A percentile compares a stretch with the other conserved stretches of the same genome.
These are phyloP conservation scores for Graphiopsis chlorocephala DNA, from an alignment of 2,329 filamentous ascomycete genomes.

Conservation along the genomic window DNA sequence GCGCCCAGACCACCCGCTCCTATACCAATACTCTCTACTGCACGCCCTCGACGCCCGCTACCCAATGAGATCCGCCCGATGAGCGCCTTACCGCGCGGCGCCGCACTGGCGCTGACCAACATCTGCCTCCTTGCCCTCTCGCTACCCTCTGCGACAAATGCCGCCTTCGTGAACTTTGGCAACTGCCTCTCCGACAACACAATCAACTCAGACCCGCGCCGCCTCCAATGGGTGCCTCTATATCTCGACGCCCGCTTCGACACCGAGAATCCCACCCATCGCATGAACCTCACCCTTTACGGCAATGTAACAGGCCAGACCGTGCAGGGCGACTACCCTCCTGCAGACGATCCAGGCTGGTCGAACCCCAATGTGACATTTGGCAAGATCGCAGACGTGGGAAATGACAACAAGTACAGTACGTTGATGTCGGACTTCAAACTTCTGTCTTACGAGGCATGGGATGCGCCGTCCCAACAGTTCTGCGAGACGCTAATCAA, in stretches of 20 bases:
- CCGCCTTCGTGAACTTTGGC: conserved; percentile 72
- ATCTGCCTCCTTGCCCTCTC: conserved; percentile 34
- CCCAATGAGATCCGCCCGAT: conserved; percentile 19
- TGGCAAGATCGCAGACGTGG: conserved; percentile 72
- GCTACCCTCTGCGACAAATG: conserved; percentile 49
- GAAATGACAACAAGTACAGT: conserved; percentile 59
- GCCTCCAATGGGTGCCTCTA: conserved; percentile 76
- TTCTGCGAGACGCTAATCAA: conserved; percentile 67
- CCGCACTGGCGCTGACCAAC: conserved; percentile 20
- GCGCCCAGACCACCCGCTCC: not conserved
- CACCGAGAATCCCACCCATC: conserved; percentile 56
- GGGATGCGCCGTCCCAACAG: conserved; percentile 46
- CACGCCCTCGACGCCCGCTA: not conserved
- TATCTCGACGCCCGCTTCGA: conserved; percentile 70
- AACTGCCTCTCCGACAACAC: conserved; percentile 70
- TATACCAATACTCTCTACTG: not conserved
- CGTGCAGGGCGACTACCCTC: conserved; percentile 57
- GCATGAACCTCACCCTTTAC: conserved; percentile 75
- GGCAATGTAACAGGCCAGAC: conserved; percentile 83
- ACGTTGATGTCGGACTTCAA: conserved; percentile 71
- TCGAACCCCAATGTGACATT: conserved; percentile 56
- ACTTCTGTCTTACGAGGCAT: conserved; percentile 75
- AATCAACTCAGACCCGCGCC: conserved; percentile 55
- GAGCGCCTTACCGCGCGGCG: conserved; percentile 21
- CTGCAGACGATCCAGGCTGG: conserved; percentile 60